These are phyloP conservation scores for Closterium sp. DNA, from an alignment of 139 green algal genomes.

Conservation along the genomic window DNA sequence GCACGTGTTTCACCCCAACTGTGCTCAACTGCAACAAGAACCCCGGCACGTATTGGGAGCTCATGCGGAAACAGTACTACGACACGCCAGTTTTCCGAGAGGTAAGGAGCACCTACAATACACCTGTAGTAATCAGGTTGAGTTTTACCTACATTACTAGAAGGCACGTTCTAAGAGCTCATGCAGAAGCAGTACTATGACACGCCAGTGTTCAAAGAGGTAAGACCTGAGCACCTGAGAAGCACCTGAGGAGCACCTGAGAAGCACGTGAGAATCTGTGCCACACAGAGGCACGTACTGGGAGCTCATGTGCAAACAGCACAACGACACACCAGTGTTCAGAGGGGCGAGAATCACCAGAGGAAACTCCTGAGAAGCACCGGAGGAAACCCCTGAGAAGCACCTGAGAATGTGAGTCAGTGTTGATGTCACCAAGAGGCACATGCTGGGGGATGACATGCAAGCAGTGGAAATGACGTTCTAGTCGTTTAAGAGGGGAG, in stretches of 20 bases:
- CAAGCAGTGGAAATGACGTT: too few species aligned
- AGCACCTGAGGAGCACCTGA: too few species aligned
- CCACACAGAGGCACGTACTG: neutral
- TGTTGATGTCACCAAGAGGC: too few species aligned
- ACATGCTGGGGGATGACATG: too few species aligned
- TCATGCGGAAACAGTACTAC: conserved; percentile 2
- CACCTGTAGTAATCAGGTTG: too few species aligned
- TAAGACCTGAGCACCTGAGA: too few species aligned
- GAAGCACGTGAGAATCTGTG: too few species aligned
- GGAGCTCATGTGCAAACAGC: neutral
- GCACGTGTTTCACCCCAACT: neutral
- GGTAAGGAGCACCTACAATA: neutral
- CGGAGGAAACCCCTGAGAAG: too few species aligned
- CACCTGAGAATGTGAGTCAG: too few species aligned
- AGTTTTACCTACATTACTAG: too few species aligned
- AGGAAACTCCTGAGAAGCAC: too few species aligned
- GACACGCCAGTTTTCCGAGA: neutral
- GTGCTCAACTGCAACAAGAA: conserved; percentile 2
- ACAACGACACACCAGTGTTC: neutral
- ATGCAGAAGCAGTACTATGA: conserved; percentile 1
- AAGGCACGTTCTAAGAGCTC: neutral
- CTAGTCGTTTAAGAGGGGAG: too few species aligned
- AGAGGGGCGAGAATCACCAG: neutral
- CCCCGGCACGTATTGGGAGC: neutral
- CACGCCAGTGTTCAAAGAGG: neutral